Conservation (phyloP, 768 basidiomycete species). For the Suillus lakei region DNA sequence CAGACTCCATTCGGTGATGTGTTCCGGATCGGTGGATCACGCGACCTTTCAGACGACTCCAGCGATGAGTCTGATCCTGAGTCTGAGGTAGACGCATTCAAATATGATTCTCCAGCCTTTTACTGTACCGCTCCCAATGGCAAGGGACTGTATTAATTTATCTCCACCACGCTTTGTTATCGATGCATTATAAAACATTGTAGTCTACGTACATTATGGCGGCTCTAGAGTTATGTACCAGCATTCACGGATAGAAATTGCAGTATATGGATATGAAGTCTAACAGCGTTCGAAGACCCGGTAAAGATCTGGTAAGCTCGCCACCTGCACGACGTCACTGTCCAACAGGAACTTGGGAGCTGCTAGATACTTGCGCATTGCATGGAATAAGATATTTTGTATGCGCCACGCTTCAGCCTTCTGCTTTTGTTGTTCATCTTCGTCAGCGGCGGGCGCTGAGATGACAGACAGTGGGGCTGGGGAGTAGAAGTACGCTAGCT, state of each 20-base stretch:
- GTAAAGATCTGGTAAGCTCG: slow-evolving; percentile 90
- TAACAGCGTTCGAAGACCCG: slow-evolving; percentile 94
- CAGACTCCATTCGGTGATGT: slow-evolving; percentile 83
- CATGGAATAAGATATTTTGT: slow-evolving; percentile 89
- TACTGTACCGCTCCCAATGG: slow-evolving; percentile 55
- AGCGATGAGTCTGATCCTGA: slow-evolving; percentile 46
- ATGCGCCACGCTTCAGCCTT: slow-evolving; percentile 81
- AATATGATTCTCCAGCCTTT: slow-evolving; percentile 59
- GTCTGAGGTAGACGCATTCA: slow-evolving; percentile 57
- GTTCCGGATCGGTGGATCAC: slow-evolving; percentile 57
- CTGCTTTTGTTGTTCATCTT: slow-evolving; percentile 48
- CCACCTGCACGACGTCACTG: slow-evolving; percentile 82
- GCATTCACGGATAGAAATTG: background rate
- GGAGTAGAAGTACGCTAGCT: slow-evolving; percentile 90
- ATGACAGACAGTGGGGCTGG: slow-evolving; percentile 43
- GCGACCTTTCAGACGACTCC: slow-evolving; percentile 48
- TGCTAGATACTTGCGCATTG: slow-evolving; percentile 75
- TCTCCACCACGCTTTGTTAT: slow-evolving; percentile 2
- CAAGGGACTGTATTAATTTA: slow-evolving; percentile 18
- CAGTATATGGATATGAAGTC: too few relatives aligned
- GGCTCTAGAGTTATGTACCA: background rate
- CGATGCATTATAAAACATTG: slow-evolving; percentile 2
- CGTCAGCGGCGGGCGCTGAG: slow-evolving; percentile 30
- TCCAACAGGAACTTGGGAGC: slow-evolving; percentile 72
- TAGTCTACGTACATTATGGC: slow-evolving; percentile 2